These are phyloP conservation scores for Cicer pinnatifidum DNA, from an alignment of 306 rosid genomes.

Conservation along the genomic window DNA sequence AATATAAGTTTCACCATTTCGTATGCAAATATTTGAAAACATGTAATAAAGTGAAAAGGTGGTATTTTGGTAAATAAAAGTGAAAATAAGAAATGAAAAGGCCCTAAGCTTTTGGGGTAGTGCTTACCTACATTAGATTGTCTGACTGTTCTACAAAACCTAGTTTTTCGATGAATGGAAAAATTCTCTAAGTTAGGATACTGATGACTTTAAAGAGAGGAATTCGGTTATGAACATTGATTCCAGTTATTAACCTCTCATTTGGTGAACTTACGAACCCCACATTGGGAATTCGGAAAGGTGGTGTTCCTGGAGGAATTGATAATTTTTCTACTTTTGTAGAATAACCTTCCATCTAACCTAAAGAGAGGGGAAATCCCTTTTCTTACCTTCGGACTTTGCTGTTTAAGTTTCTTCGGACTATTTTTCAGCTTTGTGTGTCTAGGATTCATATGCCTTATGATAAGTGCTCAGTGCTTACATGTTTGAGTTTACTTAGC, in stretches of 20 bases:
- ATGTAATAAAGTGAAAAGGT: not conserved
- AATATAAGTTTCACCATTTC: not conserved
- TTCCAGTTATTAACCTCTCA: not conserved
- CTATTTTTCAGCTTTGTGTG: no score
- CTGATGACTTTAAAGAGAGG: no score
- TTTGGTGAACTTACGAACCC: not conserved
- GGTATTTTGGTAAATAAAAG: constrained; percentile 8
- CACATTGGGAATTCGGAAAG: not conserved
- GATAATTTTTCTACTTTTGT: constrained; percentile 10
- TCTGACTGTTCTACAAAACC: constrained; percentile 9
- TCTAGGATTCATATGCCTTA: no score
- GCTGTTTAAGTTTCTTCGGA: no score
- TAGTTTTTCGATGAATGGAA: constrained; percentile 20
- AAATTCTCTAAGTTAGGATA: not conserved
- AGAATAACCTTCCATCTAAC: constrained; percentile 13
- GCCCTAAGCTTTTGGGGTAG: constrained; percentile 26
- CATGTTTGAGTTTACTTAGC: not conserved
- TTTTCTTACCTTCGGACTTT: not conserved
- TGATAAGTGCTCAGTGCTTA: not conserved
- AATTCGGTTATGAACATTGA: no score
- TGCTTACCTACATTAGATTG: constrained; percentile 24
- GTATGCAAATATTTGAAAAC: not conserved
- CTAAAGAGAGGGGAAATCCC: not conserved
- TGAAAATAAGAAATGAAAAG: not conserved
- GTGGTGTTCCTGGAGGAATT: not conserved